Percentiles rank a stretch among this genome's conserved stretches.
Conservation (phyloP, 306 rosid species). For the Canavalia gladiata region DNA sequence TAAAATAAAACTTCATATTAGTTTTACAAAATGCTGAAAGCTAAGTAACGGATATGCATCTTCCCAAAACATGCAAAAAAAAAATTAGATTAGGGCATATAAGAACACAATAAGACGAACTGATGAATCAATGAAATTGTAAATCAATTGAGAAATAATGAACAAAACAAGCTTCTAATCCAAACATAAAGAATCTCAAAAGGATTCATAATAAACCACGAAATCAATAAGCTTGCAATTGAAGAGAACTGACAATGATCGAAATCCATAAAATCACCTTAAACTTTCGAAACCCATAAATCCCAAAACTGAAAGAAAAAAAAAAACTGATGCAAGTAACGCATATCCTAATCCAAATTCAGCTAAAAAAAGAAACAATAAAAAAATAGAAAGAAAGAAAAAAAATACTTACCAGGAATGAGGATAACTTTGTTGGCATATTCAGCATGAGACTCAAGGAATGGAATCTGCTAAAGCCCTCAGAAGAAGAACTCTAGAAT, state of each 20-base stretch:
- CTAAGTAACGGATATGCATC: conserved; percentile 36
- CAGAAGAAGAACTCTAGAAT: conserved; percentile 50
- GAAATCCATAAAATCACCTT: conserved; percentile 36
- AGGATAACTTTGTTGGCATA: conserved; percentile 49
- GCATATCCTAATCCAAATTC: conserved; percentile 44
- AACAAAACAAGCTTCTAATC: conserved; percentile 33
- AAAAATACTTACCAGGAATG: conserved; percentile 59
- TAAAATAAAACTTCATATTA: conserved; percentile 4
- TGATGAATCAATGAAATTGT: conserved; percentile 26
- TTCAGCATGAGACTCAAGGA: conserved; percentile 54
- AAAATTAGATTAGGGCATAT: conserved; percentile 43
- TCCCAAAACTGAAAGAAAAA: conserved; percentile 29
- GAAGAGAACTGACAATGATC: conserved; percentile 34
- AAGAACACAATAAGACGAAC: conserved; percentile 28
- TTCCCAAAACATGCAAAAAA: conserved; percentile 5
- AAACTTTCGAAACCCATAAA: conserved; percentile 49
- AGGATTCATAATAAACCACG: conserved; percentile 59
- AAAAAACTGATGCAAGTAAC: conserved; percentile 4
- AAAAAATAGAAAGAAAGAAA: conserved; percentile 33
- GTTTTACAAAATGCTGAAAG: conserved; percentile 25
- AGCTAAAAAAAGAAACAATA: not conserved
- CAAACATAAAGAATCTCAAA: not conserved
- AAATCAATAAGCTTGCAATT: conserved; percentile 40
- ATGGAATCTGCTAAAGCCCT: conserved; percentile 56
- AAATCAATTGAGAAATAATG: conserved; percentile 38